Evolutionary conservation across 2,329 filamentous ascomycete species (phyloP), one percentile per base, ranked within the genome.

Genomic region (Ophiocordyceps sinensis): DNA sequence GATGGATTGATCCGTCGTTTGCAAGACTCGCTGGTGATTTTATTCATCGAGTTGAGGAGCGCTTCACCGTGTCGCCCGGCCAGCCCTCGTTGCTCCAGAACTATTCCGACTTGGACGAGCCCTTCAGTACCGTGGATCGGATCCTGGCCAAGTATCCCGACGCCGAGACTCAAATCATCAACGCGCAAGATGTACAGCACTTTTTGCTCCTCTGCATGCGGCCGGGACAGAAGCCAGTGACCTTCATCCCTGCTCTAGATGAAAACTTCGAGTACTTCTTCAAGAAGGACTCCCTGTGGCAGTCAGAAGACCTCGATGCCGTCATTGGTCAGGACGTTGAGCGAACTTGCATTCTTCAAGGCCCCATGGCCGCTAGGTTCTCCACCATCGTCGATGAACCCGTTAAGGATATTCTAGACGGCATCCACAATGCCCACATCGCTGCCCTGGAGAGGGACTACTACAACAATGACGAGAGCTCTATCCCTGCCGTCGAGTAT

Each of bases 201-300:
- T 96, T 98, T 72, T 65, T 98, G 41, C 72, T 94, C 29, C 79
- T 98, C 36, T 96, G 88, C 71, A 81, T 91, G 65, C 81, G 87
- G 31, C 85, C 83, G 38, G 82, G 82, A 34, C 91, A 98, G 70
- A 98, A 98, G 73, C 91, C 91, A 3, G 85, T 93, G 26, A 91
- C 89, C 1, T 98, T 98, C 58, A 88, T 98, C 28, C 91, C 91
- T 5, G 73, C 83, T n/a, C 73, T 98, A 19, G 91, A 98, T 53
- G 87, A 94, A 47, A 94, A 89, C 59, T 98, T 98, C 51, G 91
- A 98, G 59, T 94, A 93, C 66, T 98, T 86, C 70, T 98, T 98
- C 81, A 98, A 98, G 79, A 98, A 98, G 70, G 91, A 98, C 62
- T 98, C 91, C 2, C 75, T 98, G 8, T 98, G 91, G 91, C 91